Evolutionary conservation across 306 rosid species (phyloP), one percentile per base, ranked within the genome.

Genomic region (Prunus davidiana): DNA sequence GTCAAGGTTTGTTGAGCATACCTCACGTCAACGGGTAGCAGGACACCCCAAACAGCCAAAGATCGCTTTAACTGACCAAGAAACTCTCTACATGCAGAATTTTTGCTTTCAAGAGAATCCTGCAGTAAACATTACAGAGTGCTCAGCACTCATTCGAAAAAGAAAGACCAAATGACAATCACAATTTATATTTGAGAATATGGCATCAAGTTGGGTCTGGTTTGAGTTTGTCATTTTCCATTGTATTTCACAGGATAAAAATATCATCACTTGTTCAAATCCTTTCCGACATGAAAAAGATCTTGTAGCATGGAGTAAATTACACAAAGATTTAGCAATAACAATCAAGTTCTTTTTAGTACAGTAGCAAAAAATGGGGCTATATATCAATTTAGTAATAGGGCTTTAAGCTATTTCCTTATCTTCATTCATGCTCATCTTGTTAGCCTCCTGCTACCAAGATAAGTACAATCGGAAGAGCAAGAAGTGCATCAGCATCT

Each of bases 41-140:
- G 88, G 83, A 67, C 73, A 78, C 93, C 91, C 97, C 94, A 95
- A 80, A 92, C 92, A 56, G 88, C 90, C 90, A 92, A 80, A 71
- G 97, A 95, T 77, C 79, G 88, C 64, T 92, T 89, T 78, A 95
- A 83, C 76, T 84, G 93, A 82, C 88, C 79, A 75, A 95, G 75
- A 76, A 95, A 89, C 32, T 81, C 86, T 75, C 72, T 81, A 79
- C 90, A 90, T 52, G 89, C 86, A 81, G 84, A 80, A 83, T 89
- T 89, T 90, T 89, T 92, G 79, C 88, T 82, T 78, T 87, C 86
- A 76, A 95, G 91, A 68, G 97, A 90, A 78, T 82, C 97, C 98
- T 95, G 88, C 70, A 82, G 87, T 65, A 83, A 28, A 69, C 71
- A 72, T 45, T 14, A 61, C 43, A 80, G 25, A 49, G 61, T 56